A percentile compares a stretch with the other conserved stretches of the same genome.
Evolutionary conservation across 2,329 filamentous ascomycete genomes (phyloP).

Genomic region (Biscogniauxia mediterranea): DNA sequence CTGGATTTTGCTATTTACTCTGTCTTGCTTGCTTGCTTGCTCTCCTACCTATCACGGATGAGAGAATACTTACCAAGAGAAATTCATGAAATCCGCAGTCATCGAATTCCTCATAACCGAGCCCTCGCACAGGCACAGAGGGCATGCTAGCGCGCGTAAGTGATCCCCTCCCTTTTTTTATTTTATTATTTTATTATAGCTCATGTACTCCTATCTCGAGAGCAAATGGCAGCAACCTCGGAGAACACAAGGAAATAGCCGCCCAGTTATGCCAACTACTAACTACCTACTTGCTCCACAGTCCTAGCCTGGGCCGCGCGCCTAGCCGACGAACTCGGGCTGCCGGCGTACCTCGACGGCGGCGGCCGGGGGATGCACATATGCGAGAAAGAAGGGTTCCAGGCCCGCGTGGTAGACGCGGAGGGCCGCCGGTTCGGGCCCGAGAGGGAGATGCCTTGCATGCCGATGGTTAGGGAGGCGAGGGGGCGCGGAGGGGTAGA

Average conservation of each 20-base stretch:
- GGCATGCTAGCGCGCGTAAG: slow-evolving; percentile 18
- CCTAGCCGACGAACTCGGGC: slow-evolving; percentile 21
- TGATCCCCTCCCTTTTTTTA: too few species aligned
- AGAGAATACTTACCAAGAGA: too few species aligned
- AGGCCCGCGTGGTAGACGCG: slow-evolving; percentile 25
- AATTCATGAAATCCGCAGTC: slow-evolving; percentile 16
- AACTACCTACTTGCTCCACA: too few species aligned
- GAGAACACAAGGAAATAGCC: too few species aligned
- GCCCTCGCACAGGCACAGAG: slow-evolving; percentile 16
- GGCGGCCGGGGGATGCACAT: slow-evolving; percentile 25
- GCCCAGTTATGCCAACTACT: too few species aligned
- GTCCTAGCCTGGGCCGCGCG: slow-evolving; percentile 22
- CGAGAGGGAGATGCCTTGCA: slow-evolving; percentile 10
- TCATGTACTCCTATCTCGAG: too few species aligned
- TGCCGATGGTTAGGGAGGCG: slow-evolving; percentile 24
- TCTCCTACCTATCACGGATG: background rate
- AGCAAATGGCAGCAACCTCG: too few species aligned
- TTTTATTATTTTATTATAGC: too few species aligned
- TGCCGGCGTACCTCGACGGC: slow-evolving; percentile 26
- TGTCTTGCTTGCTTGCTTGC: background rate
- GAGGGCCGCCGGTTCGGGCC: slow-evolving; percentile 13
- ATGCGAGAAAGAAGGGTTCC: slow-evolving; percentile 22
- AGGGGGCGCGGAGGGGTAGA: slow-evolving; percentile 6
- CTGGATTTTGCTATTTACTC: too few species aligned
- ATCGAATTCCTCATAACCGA: slow-evolving; percentile 27